Percentiles rank a stretch among this genome's conserved stretches.
Evolutionary conservation across 2,329 filamentous ascomycete genomes (phyloP).

Genomic region (Colletotrichum endophyticum): DNA sequence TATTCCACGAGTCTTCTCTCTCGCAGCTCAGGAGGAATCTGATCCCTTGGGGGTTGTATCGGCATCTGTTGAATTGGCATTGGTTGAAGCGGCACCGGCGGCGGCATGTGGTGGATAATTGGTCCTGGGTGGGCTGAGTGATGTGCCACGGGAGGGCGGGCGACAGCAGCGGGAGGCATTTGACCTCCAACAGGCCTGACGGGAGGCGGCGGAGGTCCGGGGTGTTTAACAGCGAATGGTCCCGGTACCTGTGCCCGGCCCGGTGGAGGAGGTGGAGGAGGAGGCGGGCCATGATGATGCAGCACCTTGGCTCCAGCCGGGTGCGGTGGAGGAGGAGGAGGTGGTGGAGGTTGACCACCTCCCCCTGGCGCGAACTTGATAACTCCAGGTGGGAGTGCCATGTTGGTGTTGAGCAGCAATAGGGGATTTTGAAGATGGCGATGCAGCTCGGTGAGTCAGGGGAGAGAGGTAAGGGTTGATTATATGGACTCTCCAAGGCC

Average conservation of each 20-base stretch:
- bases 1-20: constrained; percentile 23
- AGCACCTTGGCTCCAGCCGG: not conserved
- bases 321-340: not conserved
- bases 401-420: not conserved
- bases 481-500: not conserved
- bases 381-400: not conserved
- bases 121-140: not conserved
- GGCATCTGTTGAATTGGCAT: not conserved
- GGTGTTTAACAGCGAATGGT: not conserved
- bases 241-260: not conserved
- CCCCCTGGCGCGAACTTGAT: not conserved
- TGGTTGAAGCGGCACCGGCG: not conserved
- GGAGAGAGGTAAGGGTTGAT: not conserved
- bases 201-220: not conserved
- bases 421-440: not conserved
- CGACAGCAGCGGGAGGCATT: not conserved
- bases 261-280: not conserved
- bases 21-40: constrained; percentile 20
- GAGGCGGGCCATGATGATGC: not conserved
- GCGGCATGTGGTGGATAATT: not conserved
- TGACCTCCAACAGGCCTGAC: not conserved
- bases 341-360: not conserved
- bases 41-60: not conserved
- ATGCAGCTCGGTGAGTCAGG: not conserved
- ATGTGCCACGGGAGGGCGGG: not conserved